phyloP scores from a whole-genome alignment of 2,329 filamentous ascomycete species.

The Colletotrichum tropicale region DNA sequence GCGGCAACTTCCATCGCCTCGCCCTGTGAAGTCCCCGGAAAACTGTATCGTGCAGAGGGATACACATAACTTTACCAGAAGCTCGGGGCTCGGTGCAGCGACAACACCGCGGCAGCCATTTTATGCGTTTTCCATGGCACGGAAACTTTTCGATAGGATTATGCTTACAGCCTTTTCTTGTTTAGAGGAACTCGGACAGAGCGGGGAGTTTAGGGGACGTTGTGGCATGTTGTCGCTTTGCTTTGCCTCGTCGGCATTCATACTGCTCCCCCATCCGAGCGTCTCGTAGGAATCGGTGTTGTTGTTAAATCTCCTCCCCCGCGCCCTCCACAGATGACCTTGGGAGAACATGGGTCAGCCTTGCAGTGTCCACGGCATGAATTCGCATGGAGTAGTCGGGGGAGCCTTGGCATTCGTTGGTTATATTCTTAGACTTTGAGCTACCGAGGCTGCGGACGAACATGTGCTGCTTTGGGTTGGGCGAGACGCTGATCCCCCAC shows the following conservation, averaged over 20 bases:
- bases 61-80: background rate
- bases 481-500: background rate
- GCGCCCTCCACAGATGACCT: background rate
- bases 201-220: too few relatives aligned
- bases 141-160: background rate
- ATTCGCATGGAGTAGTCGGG: background rate
- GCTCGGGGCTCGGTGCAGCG: background rate
- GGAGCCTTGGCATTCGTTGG: background rate
- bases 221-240: background rate
- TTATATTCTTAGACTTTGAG: background rate
- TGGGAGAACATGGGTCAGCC: background rate
- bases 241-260: background rate
- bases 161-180: background rate
- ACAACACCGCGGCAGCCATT: background rate
- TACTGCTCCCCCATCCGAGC: background rate
- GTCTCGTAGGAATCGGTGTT: background rate
- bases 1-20: background rate
- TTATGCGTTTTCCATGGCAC: background rate
- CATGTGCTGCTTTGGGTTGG: background rate
- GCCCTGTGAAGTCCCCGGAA: background rate
- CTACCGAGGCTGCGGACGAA: slow-evolving; percentile 3
- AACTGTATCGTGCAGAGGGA: background rate
- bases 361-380: background rate
- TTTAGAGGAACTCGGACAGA: background rate
- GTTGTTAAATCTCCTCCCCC: background rate